Percentiles rank a stretch among this genome's conserved stretches.
phyloP scores from a whole-genome alignment of 331 rosid species.

The Acacia concinna region DNA sequence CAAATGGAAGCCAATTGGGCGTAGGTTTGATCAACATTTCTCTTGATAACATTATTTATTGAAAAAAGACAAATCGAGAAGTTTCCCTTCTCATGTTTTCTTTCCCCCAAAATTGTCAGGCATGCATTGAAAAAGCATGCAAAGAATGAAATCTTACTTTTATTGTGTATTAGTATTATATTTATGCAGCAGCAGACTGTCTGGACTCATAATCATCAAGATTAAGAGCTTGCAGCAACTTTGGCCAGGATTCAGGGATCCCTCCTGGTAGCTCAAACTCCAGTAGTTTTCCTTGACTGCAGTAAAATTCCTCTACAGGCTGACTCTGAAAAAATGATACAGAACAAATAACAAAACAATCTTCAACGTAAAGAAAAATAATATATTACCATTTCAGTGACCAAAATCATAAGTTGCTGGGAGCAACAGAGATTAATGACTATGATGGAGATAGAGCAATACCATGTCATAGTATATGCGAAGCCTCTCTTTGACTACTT shows the following conservation, averaged over 20 bases:
- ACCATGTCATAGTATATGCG: slow-evolving; percentile 79
- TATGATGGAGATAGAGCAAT: not conserved
- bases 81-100: slow-evolving; percentile 29
- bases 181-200: slow-evolving; percentile 72
- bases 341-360: slow-evolving; percentile 16
- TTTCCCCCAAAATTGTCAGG: slow-evolving; percentile 50
- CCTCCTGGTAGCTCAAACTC: slow-evolving; percentile 98
- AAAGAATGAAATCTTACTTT: slow-evolving; percentile 58
- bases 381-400: slow-evolving; percentile 4
- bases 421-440: slow-evolving; percentile 12
- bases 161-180: slow-evolving; percentile 17
- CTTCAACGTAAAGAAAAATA: not conserved
- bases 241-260: slow-evolving; percentile 95
- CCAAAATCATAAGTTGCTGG: not conserved
- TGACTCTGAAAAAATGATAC: slow-evolving; percentile 56
- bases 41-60: slow-evolving; percentile 28
- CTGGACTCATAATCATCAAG: slow-evolving; percentile 76
- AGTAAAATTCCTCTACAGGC: slow-evolving; percentile 86
- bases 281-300: slow-evolving; percentile 67
- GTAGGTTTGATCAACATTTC: slow-evolving; percentile 28
- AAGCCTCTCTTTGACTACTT: slow-evolving; percentile 81
- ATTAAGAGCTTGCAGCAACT: slow-evolving; percentile 81
- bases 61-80: slow-evolving; percentile 29
- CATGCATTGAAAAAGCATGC: slow-evolving; percentile 46
- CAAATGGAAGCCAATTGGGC: slow-evolving; percentile 23